Evolutionary conservation across 495 filamentous ascomycete species (phyloP), one percentile per base, ranked within the genome.

Genomic region (Niebla homalea): DNA sequence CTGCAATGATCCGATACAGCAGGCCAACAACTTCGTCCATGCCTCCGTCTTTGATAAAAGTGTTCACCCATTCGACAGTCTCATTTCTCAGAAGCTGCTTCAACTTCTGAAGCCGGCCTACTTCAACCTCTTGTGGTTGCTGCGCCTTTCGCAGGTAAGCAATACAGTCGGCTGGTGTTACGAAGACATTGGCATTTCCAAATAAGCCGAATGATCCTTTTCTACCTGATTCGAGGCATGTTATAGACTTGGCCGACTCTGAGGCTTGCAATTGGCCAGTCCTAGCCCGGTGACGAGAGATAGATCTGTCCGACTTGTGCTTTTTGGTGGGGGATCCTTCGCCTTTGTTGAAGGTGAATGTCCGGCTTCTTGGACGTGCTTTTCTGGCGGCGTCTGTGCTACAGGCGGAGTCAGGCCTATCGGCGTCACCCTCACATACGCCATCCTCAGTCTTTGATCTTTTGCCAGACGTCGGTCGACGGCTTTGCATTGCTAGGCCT

Each of bases 91-190:
- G 72, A 11, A 97, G 71, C 42, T 95, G 72, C 5, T 90, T 81
- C 19, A 98, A 75, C 64, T 98, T 98, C 64, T 98, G 93, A 11
- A 98, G 64, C 54, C 85, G 86, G 10, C 89, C 87, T n/a, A 96
- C 84, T 59, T 97, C 90, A 2, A 96, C 78, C 48, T 79, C 68
- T 59, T 93, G 76, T 1, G 88, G 87, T 62, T 84, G 79, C 52
- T 79, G 80, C 35, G 84, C 80, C 64, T 85, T 84, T 50, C 76
- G 71, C 57, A 94, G 61, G 62, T 94, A 94, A 14, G 72, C 66
- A 29, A 94, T 84, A 63, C 87, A 94, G 55, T 96, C 89, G 19
- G 78, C 77, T 4, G 89, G 85, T 10, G 76, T 67, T 12, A 73
- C 68, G 12, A 70, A 66, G 29, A 71, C 77, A 41, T 74, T 68